phyloP scores from a whole-genome alignment of 2,329 filamentous ascomycete species.

The Fonsecaea pedrosoi region DNA sequence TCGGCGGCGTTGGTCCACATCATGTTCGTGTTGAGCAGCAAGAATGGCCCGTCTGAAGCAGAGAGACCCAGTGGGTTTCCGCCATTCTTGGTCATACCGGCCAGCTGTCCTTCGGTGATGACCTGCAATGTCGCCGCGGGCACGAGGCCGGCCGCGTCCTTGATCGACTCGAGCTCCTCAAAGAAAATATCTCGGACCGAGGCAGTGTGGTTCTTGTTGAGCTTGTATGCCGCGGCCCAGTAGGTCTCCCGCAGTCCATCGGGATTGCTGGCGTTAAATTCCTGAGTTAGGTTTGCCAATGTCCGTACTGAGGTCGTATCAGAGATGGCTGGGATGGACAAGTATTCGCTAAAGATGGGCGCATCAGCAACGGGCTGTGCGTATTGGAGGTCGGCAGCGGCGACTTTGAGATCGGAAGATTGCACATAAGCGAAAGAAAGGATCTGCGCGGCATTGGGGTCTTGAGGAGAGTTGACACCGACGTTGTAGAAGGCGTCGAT shows the following conservation, averaged over 20 bases:
- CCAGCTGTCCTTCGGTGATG: constrained; percentile 44
- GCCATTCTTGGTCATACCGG: constrained; percentile 44
- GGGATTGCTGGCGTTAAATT: constrained; percentile 46
- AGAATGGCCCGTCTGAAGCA: constrained; percentile 37
- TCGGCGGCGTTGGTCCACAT: constrained; percentile 46
- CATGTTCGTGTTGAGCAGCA: constrained; percentile 43
- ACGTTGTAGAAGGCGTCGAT: constrained; percentile 46
- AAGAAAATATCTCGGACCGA: constrained; percentile 41
- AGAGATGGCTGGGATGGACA: constrained; percentile 42
- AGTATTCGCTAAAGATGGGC: constrained; percentile 49
- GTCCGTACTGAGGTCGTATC: constrained; percentile 44
- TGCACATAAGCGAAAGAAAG: constrained; percentile 43
- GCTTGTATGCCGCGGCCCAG: constrained; percentile 45
- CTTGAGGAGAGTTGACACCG: constrained; percentile 42
- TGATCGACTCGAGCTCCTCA: constrained; percentile 37
- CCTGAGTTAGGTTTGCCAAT: constrained; percentile 45
- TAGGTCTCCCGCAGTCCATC: constrained; percentile 45
- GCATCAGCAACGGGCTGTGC: constrained; percentile 47
- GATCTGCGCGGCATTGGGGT: constrained; percentile 48
- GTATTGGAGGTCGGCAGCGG: constrained; percentile 48
- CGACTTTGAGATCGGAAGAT: constrained; percentile 37
- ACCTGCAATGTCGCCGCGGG: constrained; percentile 45
- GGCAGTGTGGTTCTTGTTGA: constrained; percentile 43
- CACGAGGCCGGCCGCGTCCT: constrained; percentile 36
- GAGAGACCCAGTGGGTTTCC: constrained; percentile 48